Evolutionary conservation across 352 stramenopile species (phyloP).

Genomic region (Elongisporangium senticosum): DNA sequence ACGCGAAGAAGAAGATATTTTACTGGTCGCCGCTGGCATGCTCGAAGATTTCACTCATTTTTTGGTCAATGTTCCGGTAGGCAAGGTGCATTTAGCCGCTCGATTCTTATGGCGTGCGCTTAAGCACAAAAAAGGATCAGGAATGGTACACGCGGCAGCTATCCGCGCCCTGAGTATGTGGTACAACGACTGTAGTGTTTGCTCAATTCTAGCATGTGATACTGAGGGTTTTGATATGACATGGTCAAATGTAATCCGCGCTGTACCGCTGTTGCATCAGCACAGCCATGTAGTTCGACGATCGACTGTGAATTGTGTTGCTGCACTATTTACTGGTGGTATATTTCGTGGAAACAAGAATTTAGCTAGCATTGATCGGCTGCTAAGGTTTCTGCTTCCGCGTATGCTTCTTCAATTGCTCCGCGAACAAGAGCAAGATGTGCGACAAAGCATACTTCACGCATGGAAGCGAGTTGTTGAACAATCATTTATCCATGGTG

Average conservation of each 20-base stretch:
- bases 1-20: slow-evolving; percentile 57
- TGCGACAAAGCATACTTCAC: slow-evolving; percentile 22
- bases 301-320: slow-evolving; percentile 40
- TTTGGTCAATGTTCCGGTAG: slow-evolving; percentile 16
- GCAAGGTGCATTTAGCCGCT: slow-evolving; percentile 17
- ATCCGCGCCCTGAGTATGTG: slow-evolving; percentile 33
- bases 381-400: slow-evolving; percentile 27
- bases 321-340: slow-evolving; percentile 28
- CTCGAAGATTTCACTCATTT: slow-evolving; percentile 35
- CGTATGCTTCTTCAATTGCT: slow-evolving; percentile 65
- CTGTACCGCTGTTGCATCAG: slow-evolving; percentile 59
- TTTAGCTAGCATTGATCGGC: background rate
- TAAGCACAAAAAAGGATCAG: slow-evolving; percentile 14
- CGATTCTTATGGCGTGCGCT: slow-evolving; percentile 39
- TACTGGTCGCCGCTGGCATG: slow-evolving; percentile 51
- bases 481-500: slow-evolving; percentile 11
- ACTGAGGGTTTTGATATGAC: slow-evolving; percentile 11
- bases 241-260: slow-evolving; percentile 27
- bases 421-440: slow-evolving; percentile 26
- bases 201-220: slow-evolving; percentile 19
- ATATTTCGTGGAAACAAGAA: background rate
- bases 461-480: slow-evolving; percentile 38
- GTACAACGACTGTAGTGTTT: slow-evolving; percentile 24
- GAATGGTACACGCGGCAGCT: slow-evolving; percentile 25
- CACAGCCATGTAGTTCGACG: slow-evolving; percentile 30